Base-by-base conservation (phyloP, 805 yeast genomes). In the Candida insectalens region DNA sequence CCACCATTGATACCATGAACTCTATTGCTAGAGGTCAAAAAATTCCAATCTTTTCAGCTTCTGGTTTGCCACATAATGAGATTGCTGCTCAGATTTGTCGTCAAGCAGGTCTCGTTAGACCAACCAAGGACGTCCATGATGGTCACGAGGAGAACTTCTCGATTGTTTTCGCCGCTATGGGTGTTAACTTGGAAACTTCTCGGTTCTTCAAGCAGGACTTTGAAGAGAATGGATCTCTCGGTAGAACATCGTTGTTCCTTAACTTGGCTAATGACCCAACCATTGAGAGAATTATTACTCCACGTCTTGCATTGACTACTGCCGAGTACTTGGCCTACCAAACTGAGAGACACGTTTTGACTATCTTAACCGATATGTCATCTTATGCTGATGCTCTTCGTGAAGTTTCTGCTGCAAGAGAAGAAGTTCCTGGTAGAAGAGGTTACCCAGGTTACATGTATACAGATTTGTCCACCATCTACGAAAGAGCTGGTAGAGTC, bases 391-490 rank as follows among this genome's bases (percentile, higher is more conserved):
- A 92, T 62, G 99, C 99, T 27, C 70, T 92, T 57, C 88, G 99
- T 79, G 99, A 92, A 69, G 98, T 92, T 33, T 87, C 96, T 43
- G 98, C 99, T 41, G 99, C 99, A 32, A 87, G 99, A 73, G 99
- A 92, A 67, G 98, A 94, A 68, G 98, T 92, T 30, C 98, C 98
- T 58, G 99, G 99, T 73, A 87, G 99, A 76, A 87, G 99, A 79
- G 99, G 99, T 72, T 92, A 92, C 65, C 99, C 99, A 45, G 99
- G 99, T 83, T 92, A 92, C 64, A 92, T 92, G 99, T 92, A 92
- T 69, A 92, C 99, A 31, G 99, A 92, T 80, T 84, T 92, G 71
- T 84, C 97, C 33, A 92, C 97, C 34, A 87, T 92, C 55, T 92
- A 92, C 63, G 99, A 92, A 69, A 84, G 99, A 71, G 99, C 99